Evolutionary conservation across 768 basidiomycete genomes (phyloP), one percentile per base, ranked within the genome.

Genomic region (Suillus subalutaceus): DNA sequence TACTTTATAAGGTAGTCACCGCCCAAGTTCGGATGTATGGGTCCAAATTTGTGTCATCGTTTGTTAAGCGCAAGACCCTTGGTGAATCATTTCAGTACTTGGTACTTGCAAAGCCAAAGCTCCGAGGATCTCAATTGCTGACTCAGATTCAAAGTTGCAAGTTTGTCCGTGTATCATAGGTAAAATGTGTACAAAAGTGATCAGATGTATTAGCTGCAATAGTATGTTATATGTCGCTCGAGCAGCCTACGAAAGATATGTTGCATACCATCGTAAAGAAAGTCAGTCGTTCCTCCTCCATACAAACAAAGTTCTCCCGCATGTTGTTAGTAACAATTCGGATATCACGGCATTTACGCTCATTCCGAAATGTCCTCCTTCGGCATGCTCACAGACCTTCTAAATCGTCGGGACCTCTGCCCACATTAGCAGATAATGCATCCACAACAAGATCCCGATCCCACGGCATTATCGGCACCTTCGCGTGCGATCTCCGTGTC

Each of bases 371-470:
- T 9, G 13, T 2, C 44, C 7, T 6, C 15, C 23, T 13, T 2
- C 48, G 52, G 16, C 15, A 40, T 6, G 6, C 15, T 9, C 26
- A 41, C 30, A 40, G 10, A 18, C 16, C 16, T 41, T 59, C 38
- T 40, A 10, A 26, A 26, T 20, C 4, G n/a, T 40, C 9, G 38
- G 23, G 13, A 1, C 23, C 15, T 18, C 57, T 40, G 16, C 23
- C 59, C 16, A 20, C 59, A 57, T 74, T 63, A 84, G 65, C 80
- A 83, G 8, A 84, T 75, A 15, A 78, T 68, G 70, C 82, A 84
- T 8, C 79, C 75, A 7, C 73, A 71, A 57, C 81, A 83, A 63
- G 81, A 78, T 2, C 81, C 80, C 7, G 69, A 37, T 3, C 70
- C 62, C 52, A 72, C 73, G 13, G 48, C 71, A 6, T 77, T 74